These are phyloP conservation scores for Talaromyces liani DNA, from an alignment of 495 filamentous ascomycete species.

Conservation along the genomic window DNA sequence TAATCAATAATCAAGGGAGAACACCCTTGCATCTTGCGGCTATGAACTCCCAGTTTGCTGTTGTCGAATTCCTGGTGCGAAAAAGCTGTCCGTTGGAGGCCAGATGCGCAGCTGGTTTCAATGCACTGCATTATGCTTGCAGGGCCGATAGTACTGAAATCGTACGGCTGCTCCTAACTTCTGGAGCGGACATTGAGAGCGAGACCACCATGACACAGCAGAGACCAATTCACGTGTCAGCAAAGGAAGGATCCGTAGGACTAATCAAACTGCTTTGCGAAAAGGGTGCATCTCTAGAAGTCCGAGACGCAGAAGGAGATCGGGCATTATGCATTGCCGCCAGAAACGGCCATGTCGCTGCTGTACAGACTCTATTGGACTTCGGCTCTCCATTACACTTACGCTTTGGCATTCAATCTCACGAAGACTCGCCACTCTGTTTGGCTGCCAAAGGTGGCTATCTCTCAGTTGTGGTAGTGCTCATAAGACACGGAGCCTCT, in stretches of 20 bases:
- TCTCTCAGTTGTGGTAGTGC: constrained; percentile 25
- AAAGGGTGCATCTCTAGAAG: constrained; percentile 29
- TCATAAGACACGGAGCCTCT: constrained; percentile 30
- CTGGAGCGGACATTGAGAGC: constrained; percentile 33
- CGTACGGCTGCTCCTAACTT: constrained; percentile 28
- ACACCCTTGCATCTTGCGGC: constrained; percentile 37
- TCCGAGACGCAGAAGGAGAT: constrained; percentile 29
- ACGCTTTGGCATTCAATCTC: constrained; percentile 18
- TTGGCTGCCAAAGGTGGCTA: constrained; percentile 34
- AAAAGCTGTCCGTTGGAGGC: constrained; percentile 19
- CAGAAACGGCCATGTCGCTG: constrained; percentile 26
- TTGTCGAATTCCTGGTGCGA: constrained; percentile 30
- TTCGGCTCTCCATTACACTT: constrained; percentile 26
- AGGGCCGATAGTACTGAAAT: constrained; percentile 25
- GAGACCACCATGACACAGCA: constrained; percentile 18
- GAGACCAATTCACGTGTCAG: constrained; percentile 35
- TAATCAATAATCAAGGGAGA: constrained; percentile 23
- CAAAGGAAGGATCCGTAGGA: constrained; percentile 20
- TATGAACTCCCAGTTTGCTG: constrained; percentile 31
- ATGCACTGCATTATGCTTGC: constrained; percentile 41
- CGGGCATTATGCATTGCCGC: constrained; percentile 31
- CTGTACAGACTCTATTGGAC: constrained; percentile 30
- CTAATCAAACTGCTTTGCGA: constrained; percentile 31
- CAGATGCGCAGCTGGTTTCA: constrained; percentile 23
- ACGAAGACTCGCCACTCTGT: constrained; percentile 36